Conservation (phyloP, 768 basidiomycete species). For the Lentinus brumalis region DNA sequence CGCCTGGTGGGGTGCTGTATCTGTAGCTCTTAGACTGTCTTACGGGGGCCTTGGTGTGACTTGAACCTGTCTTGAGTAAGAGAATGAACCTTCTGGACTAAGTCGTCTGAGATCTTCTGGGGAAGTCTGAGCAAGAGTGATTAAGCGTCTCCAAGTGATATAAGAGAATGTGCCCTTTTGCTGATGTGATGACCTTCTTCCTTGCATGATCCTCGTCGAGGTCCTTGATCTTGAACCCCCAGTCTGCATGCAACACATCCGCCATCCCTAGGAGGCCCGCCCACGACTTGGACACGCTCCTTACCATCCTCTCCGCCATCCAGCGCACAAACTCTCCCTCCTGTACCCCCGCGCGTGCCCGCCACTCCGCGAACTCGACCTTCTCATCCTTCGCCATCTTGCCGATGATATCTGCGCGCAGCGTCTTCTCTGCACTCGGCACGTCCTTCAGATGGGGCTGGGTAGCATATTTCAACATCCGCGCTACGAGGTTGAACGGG, state of each 20-base stretch:
- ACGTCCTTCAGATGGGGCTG: conserved; percentile 39
- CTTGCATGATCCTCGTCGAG: conserved; percentile 48
- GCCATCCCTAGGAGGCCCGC: conserved; percentile 50
- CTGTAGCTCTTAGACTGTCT: no score
- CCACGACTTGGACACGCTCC: conserved; percentile 54
- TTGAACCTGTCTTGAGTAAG: no score
- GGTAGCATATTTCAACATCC: conserved; percentile 36
- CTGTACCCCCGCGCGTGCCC: conserved; percentile 38
- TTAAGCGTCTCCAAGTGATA: no score
- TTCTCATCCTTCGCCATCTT: conserved; percentile 42
- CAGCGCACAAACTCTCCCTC: conserved; percentile 47
- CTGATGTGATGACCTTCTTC: conserved; percentile 48
- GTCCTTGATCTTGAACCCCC: conserved; percentile 45
- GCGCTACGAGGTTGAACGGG: conserved; percentile 42
- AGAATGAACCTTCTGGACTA: no score
- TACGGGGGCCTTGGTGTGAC: no score
- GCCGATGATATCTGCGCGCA: conserved; percentile 41
- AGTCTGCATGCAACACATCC: conserved; percentile 48
- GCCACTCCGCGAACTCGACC: conserved; percentile 41
- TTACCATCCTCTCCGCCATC: conserved; percentile 43
- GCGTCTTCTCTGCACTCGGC: conserved; percentile 43
- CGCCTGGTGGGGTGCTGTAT: no score
- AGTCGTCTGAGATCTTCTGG: no score
- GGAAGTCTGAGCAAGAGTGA: no score
- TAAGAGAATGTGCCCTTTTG: no score